Conservation (phyloP, 2,329 filamentous ascomycete genomes). For the Pezicula neosporulosa region DNA sequence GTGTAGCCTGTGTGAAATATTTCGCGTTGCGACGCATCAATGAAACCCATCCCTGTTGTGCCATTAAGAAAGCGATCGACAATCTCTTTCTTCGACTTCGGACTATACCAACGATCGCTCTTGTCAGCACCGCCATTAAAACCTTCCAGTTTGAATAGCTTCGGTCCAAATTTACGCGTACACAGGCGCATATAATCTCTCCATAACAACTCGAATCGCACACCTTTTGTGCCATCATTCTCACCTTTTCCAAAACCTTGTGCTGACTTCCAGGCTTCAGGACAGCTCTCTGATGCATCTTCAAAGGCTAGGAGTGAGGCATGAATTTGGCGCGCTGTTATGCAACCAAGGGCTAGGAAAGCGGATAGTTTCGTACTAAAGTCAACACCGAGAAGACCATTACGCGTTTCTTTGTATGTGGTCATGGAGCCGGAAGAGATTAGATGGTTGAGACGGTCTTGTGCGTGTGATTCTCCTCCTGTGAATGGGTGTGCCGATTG, state of each 20-base stretch:
- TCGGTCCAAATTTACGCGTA: slow-evolving; percentile 63
- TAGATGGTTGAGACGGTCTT: slow-evolving; percentile 56
- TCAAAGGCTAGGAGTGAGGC: slow-evolving; percentile 65
- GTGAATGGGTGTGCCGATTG: slow-evolving; percentile 61
- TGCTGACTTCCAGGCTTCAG: slow-evolving; percentile 12
- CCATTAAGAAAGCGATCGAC: slow-evolving; percentile 62
- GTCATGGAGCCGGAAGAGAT: slow-evolving; percentile 58
- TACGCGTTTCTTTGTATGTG: slow-evolving; percentile 67
- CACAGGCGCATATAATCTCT: slow-evolving; percentile 79
- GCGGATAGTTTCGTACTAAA: slow-evolving; percentile 76
- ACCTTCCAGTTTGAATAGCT: slow-evolving; percentile 62
- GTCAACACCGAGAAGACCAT: slow-evolving; percentile 66
- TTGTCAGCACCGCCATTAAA: slow-evolving; percentile 48
- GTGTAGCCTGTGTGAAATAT: slow-evolving; percentile 74
- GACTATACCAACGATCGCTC: slow-evolving; percentile 40
- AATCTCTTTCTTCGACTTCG: slow-evolving; percentile 31
- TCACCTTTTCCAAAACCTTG: slow-evolving; percentile 63
- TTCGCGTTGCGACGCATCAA: slow-evolving; percentile 75
- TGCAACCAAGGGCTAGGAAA: slow-evolving; percentile 67
- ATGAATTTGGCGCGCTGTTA: slow-evolving; percentile 72
- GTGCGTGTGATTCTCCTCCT: slow-evolving; percentile 63
- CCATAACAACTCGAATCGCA: slow-evolving; percentile 75
- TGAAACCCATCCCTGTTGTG: slow-evolving; percentile 70
- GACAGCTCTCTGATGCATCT: slow-evolving; percentile 44
- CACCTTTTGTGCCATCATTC: slow-evolving; percentile 64